Percentiles rank a stretch among this genome's conserved stretches.
Evolutionary conservation across 2,329 filamentous ascomycete species (phyloP).

Genomic region (Neurospora sp.): DNA sequence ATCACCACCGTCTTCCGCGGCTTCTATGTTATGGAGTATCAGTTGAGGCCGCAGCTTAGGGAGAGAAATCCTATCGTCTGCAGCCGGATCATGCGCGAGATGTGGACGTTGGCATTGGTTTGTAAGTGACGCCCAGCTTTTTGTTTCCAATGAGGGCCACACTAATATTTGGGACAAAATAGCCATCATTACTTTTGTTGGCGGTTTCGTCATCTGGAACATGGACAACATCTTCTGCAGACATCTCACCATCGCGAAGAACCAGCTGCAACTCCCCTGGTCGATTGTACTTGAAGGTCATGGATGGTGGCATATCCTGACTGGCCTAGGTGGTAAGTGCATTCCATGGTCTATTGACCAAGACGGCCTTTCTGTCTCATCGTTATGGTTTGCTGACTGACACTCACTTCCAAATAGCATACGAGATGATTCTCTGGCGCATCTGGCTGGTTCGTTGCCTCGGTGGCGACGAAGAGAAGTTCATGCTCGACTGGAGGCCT

Average conservation of each 20-base stretch:
- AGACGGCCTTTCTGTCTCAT: no score
- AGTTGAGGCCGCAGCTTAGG: slow-evolving; percentile 35
- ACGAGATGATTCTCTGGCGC: slow-evolving; percentile 77
- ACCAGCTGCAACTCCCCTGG: slow-evolving; percentile 66
- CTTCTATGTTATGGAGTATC: slow-evolving; percentile 61
- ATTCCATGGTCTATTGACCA: neutral
- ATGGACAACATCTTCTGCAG: slow-evolving; percentile 70
- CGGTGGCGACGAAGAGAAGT: slow-evolving; percentile 63
- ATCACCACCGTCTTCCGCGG: slow-evolving; percentile 59
- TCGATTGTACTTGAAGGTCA: slow-evolving; percentile 56
- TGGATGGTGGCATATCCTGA: slow-evolving; percentile 65
- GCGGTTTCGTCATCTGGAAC: slow-evolving; percentile 68
- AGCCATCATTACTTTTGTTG: slow-evolving; percentile 62
- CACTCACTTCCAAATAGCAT: slow-evolving; percentile 37
- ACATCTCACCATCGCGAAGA: slow-evolving; percentile 53
- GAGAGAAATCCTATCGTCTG: slow-evolving; percentile 41
- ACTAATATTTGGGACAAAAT: neutral
- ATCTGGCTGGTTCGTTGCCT: slow-evolving; percentile 72
- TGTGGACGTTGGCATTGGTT: slow-evolving; percentile 65
- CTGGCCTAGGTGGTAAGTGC: slow-evolving; percentile 48
- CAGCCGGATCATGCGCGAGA: slow-evolving; percentile 38
- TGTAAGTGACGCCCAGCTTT: slow-evolving; percentile 25
- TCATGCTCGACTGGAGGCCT: slow-evolving; percentile 58
- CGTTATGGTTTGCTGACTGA: neutral
- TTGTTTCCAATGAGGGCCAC: neutral